Conservation (phyloP, 2,329 filamentous ascomycete species). For the Pseudopithomyces chartarum region DNA sequence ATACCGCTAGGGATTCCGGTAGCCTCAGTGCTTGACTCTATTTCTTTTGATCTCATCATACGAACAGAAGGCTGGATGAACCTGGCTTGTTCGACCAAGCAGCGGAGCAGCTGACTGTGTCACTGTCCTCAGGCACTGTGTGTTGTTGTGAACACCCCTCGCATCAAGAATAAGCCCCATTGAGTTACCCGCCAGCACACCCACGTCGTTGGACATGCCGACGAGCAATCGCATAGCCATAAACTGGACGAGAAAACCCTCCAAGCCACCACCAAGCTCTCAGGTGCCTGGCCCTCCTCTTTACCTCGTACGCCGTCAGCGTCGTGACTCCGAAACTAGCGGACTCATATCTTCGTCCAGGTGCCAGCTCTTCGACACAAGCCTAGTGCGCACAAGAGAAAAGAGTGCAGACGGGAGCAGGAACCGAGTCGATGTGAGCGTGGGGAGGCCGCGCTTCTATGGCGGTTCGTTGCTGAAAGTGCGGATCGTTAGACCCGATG, state of each 20-base stretch:
- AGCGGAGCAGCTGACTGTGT: constrained; percentile 42
- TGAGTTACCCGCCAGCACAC: constrained; percentile 77
- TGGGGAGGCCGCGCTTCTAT: constrained; percentile 93
- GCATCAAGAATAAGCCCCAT: constrained; percentile 99
- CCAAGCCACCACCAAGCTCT: constrained; percentile 37
- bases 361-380: constrained; percentile 51
- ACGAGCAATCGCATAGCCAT: constrained; percentile 96
- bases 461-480: constrained; percentile 97
- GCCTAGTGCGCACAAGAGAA: constrained; percentile 24
- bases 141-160: constrained; percentile 70
- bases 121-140: constrained; percentile 52
- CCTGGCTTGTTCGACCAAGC: constrained; percentile 74
- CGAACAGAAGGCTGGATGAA: constrained; percentile 59
- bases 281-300: constrained; percentile 37
- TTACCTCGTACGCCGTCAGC: constrained; percentile 26
- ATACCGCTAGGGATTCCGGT: constrained; percentile 53
- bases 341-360: constrained; percentile 93
- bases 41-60: constrained; percentile 85
- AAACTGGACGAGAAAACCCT: constrained; percentile 84
- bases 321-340: constrained; percentile 50
- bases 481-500: constrained; percentile 62
- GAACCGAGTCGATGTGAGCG: constrained; percentile 48
- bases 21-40: constrained; percentile 99
- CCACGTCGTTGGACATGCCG: constrained; percentile 45
- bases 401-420: constrained; percentile 61